Evolutionary conservation across 495 filamentous ascomycete genomes (phyloP).

Genomic region (Lineolata rhizophorae): DNA sequence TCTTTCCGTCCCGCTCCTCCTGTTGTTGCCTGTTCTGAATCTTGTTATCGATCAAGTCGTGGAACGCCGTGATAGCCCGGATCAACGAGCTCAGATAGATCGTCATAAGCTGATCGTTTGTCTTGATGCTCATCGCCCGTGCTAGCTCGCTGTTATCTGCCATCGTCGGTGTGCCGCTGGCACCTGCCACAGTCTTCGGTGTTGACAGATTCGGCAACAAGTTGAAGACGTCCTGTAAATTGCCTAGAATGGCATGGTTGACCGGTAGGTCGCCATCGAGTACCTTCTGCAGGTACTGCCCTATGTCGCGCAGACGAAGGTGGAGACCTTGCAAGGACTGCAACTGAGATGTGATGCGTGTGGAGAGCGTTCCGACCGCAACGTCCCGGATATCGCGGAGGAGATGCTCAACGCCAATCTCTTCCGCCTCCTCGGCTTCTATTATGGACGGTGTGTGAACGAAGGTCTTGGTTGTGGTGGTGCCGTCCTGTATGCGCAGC

Average conservation of each 20-base stretch:
- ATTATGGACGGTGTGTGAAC: constrained; percentile 98
- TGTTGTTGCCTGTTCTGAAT: constrained; percentile 95
- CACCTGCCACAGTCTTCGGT: constrained; percentile 22
- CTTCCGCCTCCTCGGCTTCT: constrained; percentile 95
- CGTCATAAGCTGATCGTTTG: constrained; percentile 94
- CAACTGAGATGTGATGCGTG: constrained; percentile 89
- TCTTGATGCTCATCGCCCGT: constrained; percentile 94
- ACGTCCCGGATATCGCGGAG: constrained; percentile 96
- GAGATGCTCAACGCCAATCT: constrained; percentile 96
- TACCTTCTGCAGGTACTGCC: constrained; percentile 86
- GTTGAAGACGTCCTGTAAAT: constrained; percentile 98
- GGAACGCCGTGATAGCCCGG: constrained; percentile 94
- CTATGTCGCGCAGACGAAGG: constrained; percentile 85
- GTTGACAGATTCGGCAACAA: constrained; percentile 90
- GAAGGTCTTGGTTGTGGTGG: constrained; percentile 90
- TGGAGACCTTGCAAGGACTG: constrained; percentile 95
- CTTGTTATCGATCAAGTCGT: constrained; percentile 99
- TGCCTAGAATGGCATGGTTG: constrained; percentile 92
- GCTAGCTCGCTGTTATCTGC: constrained; percentile 63
- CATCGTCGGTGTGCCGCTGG: constrained; percentile 23
- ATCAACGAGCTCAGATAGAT: constrained; percentile 95
- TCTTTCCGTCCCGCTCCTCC: constrained; percentile 64
- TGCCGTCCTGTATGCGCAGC: constrained; percentile 51
- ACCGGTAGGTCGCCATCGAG: constrained; percentile 77
- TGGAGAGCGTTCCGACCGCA: constrained; percentile 93